phyloP scores from a whole-genome alignment of 1,139 yeast species.

The Zygoascus hellenicus region DNA sequence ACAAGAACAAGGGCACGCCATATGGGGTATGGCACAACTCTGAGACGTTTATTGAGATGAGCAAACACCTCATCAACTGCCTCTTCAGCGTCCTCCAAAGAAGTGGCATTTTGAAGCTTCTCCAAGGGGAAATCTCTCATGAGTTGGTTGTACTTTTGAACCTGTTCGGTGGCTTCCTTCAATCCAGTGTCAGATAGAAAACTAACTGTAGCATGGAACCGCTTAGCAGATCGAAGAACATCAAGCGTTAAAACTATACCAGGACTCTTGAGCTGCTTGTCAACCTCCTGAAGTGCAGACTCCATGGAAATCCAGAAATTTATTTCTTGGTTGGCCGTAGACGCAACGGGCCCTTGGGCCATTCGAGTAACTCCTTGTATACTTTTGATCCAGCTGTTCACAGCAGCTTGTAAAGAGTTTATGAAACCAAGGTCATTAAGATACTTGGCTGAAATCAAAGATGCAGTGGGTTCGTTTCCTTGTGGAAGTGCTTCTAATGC shows the following conservation, averaged over 20 bases:
- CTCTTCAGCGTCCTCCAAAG: constrained; percentile 42
- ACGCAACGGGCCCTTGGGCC: constrained; percentile 47
- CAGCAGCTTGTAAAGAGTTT: constrained; percentile 60
- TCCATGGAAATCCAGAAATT: constrained; percentile 79
- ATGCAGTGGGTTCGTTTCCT: constrained; percentile 15
- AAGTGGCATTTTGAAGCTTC: constrained; percentile 49
- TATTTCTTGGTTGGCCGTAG: constrained; percentile 63
- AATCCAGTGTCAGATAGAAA: constrained; percentile 71
- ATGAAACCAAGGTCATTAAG: constrained; percentile 51
- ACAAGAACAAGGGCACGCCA: constrained; percentile 56
- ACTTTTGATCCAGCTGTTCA: constrained; percentile 67
- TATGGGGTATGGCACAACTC: constrained; percentile 60
- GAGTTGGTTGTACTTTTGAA: constrained; percentile 54
- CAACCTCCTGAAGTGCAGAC: constrained; percentile 49
- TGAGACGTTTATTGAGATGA: constrained; percentile 56
- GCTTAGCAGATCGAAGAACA: constrained; percentile 60
- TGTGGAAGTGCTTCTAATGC: constrained; percentile 34
- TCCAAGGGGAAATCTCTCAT: constrained; percentile 67
- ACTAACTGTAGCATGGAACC: constrained; percentile 73
- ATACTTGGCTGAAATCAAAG: constrained; percentile 33
- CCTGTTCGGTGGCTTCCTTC: constrained; percentile 47
- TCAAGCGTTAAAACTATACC: constrained; percentile 57
- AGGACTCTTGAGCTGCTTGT: constrained; percentile 51
- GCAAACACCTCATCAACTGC: constrained; percentile 48
- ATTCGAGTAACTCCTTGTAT: constrained; percentile 54